These are phyloP conservation scores for Erysimum cheiri DNA, from an alignment of 441 rosid genomes.

Conservation along the genomic window DNA sequence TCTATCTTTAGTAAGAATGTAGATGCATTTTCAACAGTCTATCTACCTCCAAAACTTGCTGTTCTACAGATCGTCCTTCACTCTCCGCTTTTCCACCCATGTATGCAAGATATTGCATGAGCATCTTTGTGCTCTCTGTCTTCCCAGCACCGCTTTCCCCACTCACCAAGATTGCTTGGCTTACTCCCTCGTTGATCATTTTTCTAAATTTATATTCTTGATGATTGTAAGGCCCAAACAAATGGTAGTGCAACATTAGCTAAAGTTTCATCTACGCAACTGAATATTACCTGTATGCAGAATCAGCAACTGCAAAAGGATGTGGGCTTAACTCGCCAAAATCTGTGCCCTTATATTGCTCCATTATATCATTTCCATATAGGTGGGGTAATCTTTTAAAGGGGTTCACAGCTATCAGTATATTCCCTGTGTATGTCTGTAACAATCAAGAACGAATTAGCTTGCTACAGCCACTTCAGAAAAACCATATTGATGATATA, in stretches of 20 bases:
- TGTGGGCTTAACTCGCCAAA: conserved; percentile 79
- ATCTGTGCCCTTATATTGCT: conserved; percentile 62
- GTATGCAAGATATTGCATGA: conserved; percentile 76
- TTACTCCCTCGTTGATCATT: conserved; percentile 71
- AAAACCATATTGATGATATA: conserved; percentile 1
- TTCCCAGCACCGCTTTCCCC: conserved; percentile 92
- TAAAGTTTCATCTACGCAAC: background rate
- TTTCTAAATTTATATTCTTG: conserved; percentile 53
- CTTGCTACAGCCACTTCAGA: conserved; percentile 4
- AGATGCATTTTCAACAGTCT: conserved; percentile 2
- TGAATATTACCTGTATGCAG: conserved; percentile 66
- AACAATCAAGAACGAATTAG: conserved; percentile 45
- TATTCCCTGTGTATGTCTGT: conserved; percentile 83
- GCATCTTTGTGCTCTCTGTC: conserved; percentile 87
- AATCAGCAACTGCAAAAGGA: conserved; percentile 83
- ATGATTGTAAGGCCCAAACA: conserved; percentile 40
- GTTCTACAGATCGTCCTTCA: conserved; percentile 75
- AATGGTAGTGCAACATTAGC: background rate
- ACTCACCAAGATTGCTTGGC: conserved; percentile 81
- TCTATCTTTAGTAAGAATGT: conserved; percentile 23
- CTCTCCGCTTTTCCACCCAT: conserved; percentile 72
- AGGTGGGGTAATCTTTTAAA: conserved; percentile 72
- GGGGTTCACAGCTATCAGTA: conserved; percentile 80
- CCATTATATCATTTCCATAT: conserved; percentile 64
- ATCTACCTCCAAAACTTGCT: conserved; percentile 78